Evolutionary conservation across 2,329 filamentous ascomycete genomes (phyloP).

Genomic region (Celoporthe dispersa): DNA sequence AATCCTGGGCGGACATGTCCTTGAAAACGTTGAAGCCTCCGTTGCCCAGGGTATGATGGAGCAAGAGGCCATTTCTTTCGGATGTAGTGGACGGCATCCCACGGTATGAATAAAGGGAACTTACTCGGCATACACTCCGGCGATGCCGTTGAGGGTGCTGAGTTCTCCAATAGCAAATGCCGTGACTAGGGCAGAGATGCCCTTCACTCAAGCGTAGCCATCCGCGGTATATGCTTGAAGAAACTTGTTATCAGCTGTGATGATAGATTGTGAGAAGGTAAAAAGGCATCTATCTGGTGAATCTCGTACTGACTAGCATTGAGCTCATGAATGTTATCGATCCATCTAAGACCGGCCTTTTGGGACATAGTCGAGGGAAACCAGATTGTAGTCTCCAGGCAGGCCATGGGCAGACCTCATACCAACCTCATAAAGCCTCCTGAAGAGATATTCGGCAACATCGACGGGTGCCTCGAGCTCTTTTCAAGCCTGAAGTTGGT

Average conservation of each 20-base stretch:
- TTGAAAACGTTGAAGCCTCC: conserved; percentile 84
- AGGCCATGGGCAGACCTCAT: conserved; percentile 69
- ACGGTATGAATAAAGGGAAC: conserved; percentile 75
- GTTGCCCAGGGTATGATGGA: conserved; percentile 74
- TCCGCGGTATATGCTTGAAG: conserved; percentile 75
- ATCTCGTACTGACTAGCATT: conserved; percentile 62
- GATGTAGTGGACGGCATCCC: conserved; percentile 53
- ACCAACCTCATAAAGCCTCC: conserved; percentile 65
- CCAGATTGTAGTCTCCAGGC: conserved; percentile 76
- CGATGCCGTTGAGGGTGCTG: conserved; percentile 75
- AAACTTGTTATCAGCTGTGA: conserved; percentile 25
- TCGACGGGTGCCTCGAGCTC: conserved; percentile 57
- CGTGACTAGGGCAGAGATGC: conserved; percentile 71
- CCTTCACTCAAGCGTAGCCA: conserved; percentile 75
- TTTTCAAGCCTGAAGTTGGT: conserved; percentile 47
- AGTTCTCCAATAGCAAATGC: conserved; percentile 78
- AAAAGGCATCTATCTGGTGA: neutral
- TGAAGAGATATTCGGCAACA: conserved; percentile 71
- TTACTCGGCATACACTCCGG: conserved; percentile 74
- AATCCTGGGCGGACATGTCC: conserved; percentile 75
- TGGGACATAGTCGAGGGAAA: conserved; percentile 68
- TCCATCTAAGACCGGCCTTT: conserved; percentile 65
- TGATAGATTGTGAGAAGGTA: neutral
- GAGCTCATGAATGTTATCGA: conserved; percentile 73
- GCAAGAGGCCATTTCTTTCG: conserved; percentile 52